phyloP scores from a whole-genome alignment of 2,329 filamentous ascomycete genomes.

The Fusarium sp. region DNA sequence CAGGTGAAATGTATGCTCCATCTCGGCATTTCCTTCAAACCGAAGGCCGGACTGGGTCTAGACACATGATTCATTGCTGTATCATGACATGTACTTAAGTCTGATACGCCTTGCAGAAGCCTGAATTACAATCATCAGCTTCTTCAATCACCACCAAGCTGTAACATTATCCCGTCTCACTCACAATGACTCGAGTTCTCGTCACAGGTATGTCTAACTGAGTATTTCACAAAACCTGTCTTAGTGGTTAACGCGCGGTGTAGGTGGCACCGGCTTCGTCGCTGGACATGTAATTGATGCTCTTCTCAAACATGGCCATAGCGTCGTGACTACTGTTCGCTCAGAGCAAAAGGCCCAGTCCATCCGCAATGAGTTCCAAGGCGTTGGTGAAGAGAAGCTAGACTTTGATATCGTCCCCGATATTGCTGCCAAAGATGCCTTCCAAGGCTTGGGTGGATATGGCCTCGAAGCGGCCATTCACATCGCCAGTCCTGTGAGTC shows the following conservation, averaged over 20 bases:
- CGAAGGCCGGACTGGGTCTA: not conserved
- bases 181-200: not conserved
- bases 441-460: not conserved
- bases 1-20: not conserved
- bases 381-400: not conserved
- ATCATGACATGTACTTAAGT: not conserved
- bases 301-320: not conserved
- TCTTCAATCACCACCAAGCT: too few species aligned
- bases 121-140: fast-evolving
- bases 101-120: not conserved
- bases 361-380: not conserved
- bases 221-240: not conserved
- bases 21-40: not conserved
- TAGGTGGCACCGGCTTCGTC: not conserved
- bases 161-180: not conserved
- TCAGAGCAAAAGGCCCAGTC: not conserved
- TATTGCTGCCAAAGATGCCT: not conserved
- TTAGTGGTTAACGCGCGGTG: not conserved
- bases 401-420: not conserved
- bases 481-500: not conserved
- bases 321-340: not conserved
- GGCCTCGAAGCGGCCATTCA: not conserved
- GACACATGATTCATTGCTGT: not conserved
- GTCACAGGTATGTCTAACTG: not conserved
- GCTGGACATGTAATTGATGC: not conserved